phyloP scores from a whole-genome alignment of 768 basidiomycete genomes.

The Termitomyces sp. region DNA sequence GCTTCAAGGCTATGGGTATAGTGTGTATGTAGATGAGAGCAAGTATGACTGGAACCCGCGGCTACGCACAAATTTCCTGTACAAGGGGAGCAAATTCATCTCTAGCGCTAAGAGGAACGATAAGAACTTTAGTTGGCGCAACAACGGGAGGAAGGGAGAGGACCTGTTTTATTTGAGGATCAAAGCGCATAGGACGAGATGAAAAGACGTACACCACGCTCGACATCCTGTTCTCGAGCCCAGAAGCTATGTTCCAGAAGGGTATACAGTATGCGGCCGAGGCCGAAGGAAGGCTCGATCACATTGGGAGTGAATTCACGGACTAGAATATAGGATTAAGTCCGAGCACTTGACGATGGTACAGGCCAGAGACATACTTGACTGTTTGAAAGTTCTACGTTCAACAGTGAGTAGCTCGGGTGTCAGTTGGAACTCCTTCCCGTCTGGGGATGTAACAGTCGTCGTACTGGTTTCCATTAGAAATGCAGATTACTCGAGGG shows the following conservation, averaged over 20 bases:
- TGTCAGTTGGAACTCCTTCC: slow-evolving; percentile 65
- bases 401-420: slow-evolving; percentile 74
- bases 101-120: slow-evolving; percentile 88
- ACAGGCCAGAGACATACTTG: slow-evolving; percentile 42
- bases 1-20: slow-evolving; percentile 78
- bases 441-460: slow-evolving; percentile 51
- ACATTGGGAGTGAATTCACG: slow-evolving; percentile 97
- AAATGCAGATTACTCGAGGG: neutral
- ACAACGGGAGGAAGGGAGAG: slow-evolving; percentile 86
- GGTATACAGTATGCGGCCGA: slow-evolving; percentile 92
- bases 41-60: neutral
- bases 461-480: slow-evolving; percentile 36
- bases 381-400: slow-evolving; percentile 82
- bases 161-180: slow-evolving; percentile 42
- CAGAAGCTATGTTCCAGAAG: slow-evolving; percentile 96
- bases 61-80: slow-evolving; percentile 80
- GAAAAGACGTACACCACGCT: slow-evolving; percentile 67
- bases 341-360: neutral
- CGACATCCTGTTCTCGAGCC: slow-evolving; percentile 87
- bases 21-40: slow-evolving; percentile 3
- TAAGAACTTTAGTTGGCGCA: slow-evolving; percentile 94
- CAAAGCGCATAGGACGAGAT: neutral
- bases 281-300: slow-evolving; percentile 97
- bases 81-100: slow-evolving; percentile 82
- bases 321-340: slow-evolving; percentile 41